Conservation (phyloP, 768 basidiomycete genomes). For the Obba rivulosa region DNA sequence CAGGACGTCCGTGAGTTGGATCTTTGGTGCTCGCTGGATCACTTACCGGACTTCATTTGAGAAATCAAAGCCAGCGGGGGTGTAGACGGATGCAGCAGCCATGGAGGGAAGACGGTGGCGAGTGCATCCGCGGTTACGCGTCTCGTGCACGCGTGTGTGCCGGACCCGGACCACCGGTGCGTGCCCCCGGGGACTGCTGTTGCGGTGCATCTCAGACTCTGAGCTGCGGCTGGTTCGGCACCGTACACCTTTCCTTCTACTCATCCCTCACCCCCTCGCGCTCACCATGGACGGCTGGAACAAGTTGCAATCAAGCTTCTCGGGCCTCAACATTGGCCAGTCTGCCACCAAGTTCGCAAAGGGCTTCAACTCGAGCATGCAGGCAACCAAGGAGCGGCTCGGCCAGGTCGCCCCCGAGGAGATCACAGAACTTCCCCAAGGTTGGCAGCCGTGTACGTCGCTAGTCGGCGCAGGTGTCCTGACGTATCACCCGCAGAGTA, state of each 20-base stretch:
- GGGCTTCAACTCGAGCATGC: slow-evolving; percentile 76
- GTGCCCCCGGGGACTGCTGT: slow-evolving; percentile 19
- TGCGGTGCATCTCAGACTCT: not conserved
- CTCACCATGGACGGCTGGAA: slow-evolving; percentile 49
- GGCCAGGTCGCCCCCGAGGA: slow-evolving; percentile 89
- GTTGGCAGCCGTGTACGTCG: slow-evolving; percentile 29
- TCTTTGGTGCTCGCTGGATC: not conserved
- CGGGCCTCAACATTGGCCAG: slow-evolving; percentile 64
- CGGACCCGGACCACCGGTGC: slow-evolving; percentile 3
- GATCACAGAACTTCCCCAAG: slow-evolving; percentile 91
- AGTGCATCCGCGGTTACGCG: slow-evolving; percentile 23
- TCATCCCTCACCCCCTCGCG: not conserved
- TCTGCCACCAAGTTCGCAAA: slow-evolving; percentile 73
- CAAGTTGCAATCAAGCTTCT: slow-evolving; percentile 59
- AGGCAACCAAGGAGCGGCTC: slow-evolving; percentile 82
- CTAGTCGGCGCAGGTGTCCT: not conserved
- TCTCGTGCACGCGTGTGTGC: slow-evolving; percentile 11
- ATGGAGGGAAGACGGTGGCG: slow-evolving; percentile 24
- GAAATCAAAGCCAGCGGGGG: slow-evolving; percentile 67
- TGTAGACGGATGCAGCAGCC: slow-evolving; percentile 43
- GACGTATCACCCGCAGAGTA: slow-evolving; percentile 58
- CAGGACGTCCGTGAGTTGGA: not conserved
- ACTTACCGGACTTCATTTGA: slow-evolving; percentile 65
- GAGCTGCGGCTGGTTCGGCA: not conserved
- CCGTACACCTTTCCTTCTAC: not conserved